phyloP scores from a whole-genome alignment of 108 stramenopile species.

The Cyclotella baltica region DNA sequence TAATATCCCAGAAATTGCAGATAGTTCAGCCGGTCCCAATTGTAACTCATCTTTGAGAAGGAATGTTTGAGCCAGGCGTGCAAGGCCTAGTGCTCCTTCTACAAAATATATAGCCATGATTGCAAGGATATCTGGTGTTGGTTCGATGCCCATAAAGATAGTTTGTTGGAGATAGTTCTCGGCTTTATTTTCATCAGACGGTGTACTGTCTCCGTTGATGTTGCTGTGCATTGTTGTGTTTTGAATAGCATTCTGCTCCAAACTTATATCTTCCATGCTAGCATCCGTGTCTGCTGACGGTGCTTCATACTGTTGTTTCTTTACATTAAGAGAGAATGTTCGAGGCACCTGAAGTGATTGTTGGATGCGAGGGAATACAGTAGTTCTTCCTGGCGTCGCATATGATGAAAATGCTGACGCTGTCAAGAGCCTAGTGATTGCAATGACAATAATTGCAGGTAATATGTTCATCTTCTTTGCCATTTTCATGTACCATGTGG shows the following conservation, averaged over 20 bases:
- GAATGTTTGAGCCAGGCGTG: constrained; percentile 93
- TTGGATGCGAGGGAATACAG: neutral
- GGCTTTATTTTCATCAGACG: neutral
- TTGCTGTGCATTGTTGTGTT: neutral
- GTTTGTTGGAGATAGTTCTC: constrained; percentile 21
- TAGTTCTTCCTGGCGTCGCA: neutral
- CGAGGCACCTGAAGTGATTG: no score
- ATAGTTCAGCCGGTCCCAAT: constrained; percentile 90
- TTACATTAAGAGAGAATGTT: neutral
- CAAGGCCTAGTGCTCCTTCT: constrained; percentile 94
- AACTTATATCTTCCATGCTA: neutral
- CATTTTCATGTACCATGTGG: no score
- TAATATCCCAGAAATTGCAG: constrained; percentile 90
- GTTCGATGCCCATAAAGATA: constrained; percentile 77
- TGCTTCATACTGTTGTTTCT: neutral
- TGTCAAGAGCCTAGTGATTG: no score
- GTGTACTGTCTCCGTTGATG: neutral
- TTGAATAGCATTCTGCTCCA: neutral
- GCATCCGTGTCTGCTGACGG: neutral
- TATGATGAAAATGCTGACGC: neutral
- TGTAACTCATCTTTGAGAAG: constrained; percentile 95
- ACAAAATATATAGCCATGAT: constrained; percentile 95
- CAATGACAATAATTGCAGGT: no score
- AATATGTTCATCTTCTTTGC: no score
- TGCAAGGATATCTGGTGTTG: constrained; percentile 83